Base-by-base conservation (phyloP, 768 basidiomycete species). In the Leucocoprinus leucothites region DNA sequence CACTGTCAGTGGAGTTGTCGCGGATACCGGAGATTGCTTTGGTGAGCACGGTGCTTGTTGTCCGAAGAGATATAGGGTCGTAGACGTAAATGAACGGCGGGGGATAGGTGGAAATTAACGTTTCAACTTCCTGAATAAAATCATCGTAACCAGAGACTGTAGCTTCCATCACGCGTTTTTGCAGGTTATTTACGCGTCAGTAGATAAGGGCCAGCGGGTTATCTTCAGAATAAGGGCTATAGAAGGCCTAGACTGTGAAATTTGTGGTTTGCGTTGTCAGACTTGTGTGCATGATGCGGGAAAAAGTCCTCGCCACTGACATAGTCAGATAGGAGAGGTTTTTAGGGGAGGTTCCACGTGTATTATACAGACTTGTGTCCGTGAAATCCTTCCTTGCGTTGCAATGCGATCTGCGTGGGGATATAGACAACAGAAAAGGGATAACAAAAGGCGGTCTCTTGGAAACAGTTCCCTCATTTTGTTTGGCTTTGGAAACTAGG, bases 41-140 rank as follows among this genome's bases (percentile, higher is more conserved):
- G 34, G 69, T 64, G 34, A 85, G 57, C n/a, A 81, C 75, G 1
- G 66, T 65, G 22, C 75, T 60, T 0, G 83, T 81, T 24, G 78
- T 67, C 36, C 75, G 72, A 5, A 78, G 65, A 4, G 82, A 76
- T 50, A 71, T 70, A 0, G 82, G 67, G 65, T 89, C 86, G 50
- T 84, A 80, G 40, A 91, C 64, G 64, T 82, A 88, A 58, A 91
- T 76, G 67, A 89, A 91, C 0, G 84, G 77, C 1, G 86, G 85
- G 7, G 85, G 78, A 43, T 64, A 67, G 1, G 65, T 65, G 5
- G 72, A 67, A 18, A 78, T 54, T 14, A 79, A 68, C 9, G 71
- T 68, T 14, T 64, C 64, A 7, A 79, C 55, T 50, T 77, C 75
- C 19, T 68, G 58, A 22, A 58, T 56, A 52, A 71, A 60, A 18